Evolutionary conservation across 768 basidiomycete genomes (phyloP).

Genomic region (Butyriboletus loyo): DNA sequence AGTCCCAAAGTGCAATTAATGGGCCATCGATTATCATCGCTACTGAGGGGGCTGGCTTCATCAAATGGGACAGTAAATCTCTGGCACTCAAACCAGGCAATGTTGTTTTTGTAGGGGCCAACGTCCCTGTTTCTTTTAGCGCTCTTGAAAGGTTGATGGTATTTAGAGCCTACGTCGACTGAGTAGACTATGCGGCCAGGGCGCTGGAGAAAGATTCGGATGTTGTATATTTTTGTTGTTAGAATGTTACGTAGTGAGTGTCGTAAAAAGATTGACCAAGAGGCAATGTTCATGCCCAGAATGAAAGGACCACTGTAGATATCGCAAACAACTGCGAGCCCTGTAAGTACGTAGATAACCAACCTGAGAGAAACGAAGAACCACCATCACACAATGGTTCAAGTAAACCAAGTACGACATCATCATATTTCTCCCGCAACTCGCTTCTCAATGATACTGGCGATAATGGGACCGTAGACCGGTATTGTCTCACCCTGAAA

Average conservation of each 20-base stretch:
- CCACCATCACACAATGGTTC: not conserved
- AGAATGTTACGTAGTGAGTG: not conserved
- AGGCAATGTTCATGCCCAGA: not conserved
- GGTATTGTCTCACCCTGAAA: constrained; percentile 83
- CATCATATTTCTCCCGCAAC: constrained; percentile 33
- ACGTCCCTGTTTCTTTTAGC: constrained; percentile 49
- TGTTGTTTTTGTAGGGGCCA: constrained; percentile 82
- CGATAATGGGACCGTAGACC: constrained; percentile 61
- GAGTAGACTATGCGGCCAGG: not conserved
- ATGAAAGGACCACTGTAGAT: not conserved
- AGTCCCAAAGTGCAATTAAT: constrained; percentile 58
- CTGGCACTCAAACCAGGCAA: constrained; percentile 59
- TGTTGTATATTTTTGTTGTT: not conserved
- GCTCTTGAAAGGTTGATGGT: constrained; percentile 27
- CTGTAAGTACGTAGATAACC: not conserved
- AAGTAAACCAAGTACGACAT: not conserved
- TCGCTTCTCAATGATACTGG: constrained; percentile 69
- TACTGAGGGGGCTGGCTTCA: constrained; percentile 60
- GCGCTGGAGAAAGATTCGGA: not conserved
- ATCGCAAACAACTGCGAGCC: not conserved
- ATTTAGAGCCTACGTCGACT: constrained; percentile 30
- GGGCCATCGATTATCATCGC: constrained; percentile 87
- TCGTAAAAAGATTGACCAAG: not conserved
- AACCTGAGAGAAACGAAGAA: not conserved
- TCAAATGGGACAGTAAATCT: constrained; percentile 46